Base-by-base conservation (phyloP, 139 green algal genomes). In the Nannochloris sp. region DNA sequence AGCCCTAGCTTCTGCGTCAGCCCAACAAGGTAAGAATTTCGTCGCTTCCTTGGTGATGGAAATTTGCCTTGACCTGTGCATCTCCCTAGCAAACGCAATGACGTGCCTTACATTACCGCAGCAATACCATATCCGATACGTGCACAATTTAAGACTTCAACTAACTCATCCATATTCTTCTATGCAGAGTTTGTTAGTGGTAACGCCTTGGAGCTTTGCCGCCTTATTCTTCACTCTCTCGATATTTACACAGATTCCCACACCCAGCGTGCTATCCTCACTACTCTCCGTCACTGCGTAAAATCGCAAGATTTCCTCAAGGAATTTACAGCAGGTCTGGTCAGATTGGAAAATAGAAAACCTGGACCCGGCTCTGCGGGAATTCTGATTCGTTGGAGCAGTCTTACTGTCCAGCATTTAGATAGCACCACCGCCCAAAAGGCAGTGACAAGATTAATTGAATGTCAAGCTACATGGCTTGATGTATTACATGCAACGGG, bases 371-470 rank as follows among this genome's bases (percentile, higher is more conserved):
- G 55, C 30, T 34, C 23, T n/a, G 57, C 67, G 4, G 60, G 58
- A 13, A 65, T 65, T 23, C 70, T 92, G 42, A 61, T 88, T 33
- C 59, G 60, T 23, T 89, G 85, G 82, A 77, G 7, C 31, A 59
- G 45, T 6, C 15, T 69, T 19, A 46, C 84, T n/a, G 61, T 91
- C 30, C 42, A 61, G 2, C 31, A 55, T 9, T 76, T 92, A 58
- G 61, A 81, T 12, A 57, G 76, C 2, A 64, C 42, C 6, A 34
- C 48, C 3, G 76, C 69, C 10, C 74, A 77, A 30, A 92, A 92
- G 67, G 86, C 84, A 0, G 66, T 82, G 3, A n/a, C 58, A 1
- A 91, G 89, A 72, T 73, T 92, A 57, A 30, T 86, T 9, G 80
- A 91, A 36, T 70, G 74, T 34, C 74, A 83, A 12, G 23, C 54